Evolutionary conservation across 2,329 filamentous ascomycete genomes (phyloP).

Genomic region (Alternaria sp.): DNA sequence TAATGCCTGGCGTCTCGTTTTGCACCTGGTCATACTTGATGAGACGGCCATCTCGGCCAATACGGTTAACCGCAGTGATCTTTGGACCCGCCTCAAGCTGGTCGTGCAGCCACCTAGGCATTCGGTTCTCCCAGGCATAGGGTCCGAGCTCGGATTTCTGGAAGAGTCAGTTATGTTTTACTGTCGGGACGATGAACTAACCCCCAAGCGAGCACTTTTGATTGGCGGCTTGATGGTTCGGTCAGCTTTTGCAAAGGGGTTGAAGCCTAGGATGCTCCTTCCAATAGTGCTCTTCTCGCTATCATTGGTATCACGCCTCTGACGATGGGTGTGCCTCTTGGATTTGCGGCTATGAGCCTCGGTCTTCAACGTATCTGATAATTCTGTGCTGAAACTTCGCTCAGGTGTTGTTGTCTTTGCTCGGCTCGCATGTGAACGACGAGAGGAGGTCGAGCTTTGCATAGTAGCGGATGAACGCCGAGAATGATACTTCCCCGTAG

Average conservation of each 20-base stretch:
- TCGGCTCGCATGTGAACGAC: constrained; percentile 16
- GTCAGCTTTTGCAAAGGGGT: constrained; percentile 39
- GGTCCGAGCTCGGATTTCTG: constrained; percentile 58
- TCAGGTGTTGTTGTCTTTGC: constrained; percentile 38
- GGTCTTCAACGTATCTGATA: constrained; percentile 28
- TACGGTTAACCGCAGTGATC: constrained; percentile 51
- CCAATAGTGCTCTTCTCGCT: constrained; percentile 49
- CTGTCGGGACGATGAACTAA: constrained; percentile 27
- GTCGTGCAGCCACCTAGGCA: constrained; percentile 56
- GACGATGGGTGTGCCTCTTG: constrained; percentile 35
- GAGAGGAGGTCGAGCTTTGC: constrained; percentile 31
- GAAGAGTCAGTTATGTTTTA: constrained; percentile 30
- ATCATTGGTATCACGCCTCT: constrained; percentile 36
- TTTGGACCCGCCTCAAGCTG: constrained; percentile 53
- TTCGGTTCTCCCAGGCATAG: constrained; percentile 57
- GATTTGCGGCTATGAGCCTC: constrained; percentile 30
- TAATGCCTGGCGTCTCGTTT: constrained; percentile 57
- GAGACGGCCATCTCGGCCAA: constrained; percentile 54
- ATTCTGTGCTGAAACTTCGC: constrained; percentile 29
- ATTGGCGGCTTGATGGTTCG: constrained; percentile 42
- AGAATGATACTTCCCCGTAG: constrained; percentile 46
- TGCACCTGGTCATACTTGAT: constrained; percentile 53
- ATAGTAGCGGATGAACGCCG: constrained; percentile 44
- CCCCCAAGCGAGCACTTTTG: constrained; percentile 46
- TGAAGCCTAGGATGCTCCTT: constrained; percentile 48